phyloP scores from a whole-genome alignment of 2,329 filamentous ascomycete species.

The Rachicladosporium sp. region DNA sequence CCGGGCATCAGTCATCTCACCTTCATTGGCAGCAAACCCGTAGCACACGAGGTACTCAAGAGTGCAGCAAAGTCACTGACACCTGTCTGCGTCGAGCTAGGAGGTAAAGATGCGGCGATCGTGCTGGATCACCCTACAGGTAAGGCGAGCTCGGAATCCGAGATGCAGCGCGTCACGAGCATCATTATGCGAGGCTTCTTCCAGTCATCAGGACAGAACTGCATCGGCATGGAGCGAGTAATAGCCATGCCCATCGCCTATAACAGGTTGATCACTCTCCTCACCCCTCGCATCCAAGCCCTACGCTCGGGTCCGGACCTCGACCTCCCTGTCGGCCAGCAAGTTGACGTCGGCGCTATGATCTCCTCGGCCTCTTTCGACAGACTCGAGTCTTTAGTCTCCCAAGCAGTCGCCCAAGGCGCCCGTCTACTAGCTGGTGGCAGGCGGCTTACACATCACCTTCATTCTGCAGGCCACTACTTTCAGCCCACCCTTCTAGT shows the following conservation, averaged over 20 bases:
- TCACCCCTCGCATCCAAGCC: slow-evolving; percentile 60
- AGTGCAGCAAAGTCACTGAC: slow-evolving; percentile 78
- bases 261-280: slow-evolving; percentile 53
- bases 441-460: slow-evolving; percentile 56
- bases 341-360: slow-evolving; percentile 75
- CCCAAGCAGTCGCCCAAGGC: slow-evolving; percentile 63
- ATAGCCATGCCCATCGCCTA: slow-evolving; percentile 70
- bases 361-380: slow-evolving; percentile 68
- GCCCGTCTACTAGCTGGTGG: slow-evolving; percentile 75
- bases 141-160: slow-evolving; percentile 32
- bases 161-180: slow-evolving; percentile 60
- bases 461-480: slow-evolving; percentile 71
- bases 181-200: slow-evolving; percentile 87
- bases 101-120: slow-evolving; percentile 88
- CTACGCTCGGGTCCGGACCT: slow-evolving; percentile 65
- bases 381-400: slow-evolving; percentile 63
- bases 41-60: slow-evolving; percentile 78
- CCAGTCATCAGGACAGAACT: slow-evolving; percentile 93
- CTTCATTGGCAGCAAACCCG: slow-evolving; percentile 81
- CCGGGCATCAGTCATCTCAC: slow-evolving; percentile 76
- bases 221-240: slow-evolving; percentile 90
- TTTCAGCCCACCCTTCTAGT: slow-evolving; percentile 82
- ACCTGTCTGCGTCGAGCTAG: slow-evolving; percentile 80
- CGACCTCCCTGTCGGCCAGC: slow-evolving; percentile 30
- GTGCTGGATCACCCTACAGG: slow-evolving; percentile 63